Base-by-base conservation (phyloP, 495 filamentous ascomycete genomes). In the Hypoxylon crocopeplum region DNA sequence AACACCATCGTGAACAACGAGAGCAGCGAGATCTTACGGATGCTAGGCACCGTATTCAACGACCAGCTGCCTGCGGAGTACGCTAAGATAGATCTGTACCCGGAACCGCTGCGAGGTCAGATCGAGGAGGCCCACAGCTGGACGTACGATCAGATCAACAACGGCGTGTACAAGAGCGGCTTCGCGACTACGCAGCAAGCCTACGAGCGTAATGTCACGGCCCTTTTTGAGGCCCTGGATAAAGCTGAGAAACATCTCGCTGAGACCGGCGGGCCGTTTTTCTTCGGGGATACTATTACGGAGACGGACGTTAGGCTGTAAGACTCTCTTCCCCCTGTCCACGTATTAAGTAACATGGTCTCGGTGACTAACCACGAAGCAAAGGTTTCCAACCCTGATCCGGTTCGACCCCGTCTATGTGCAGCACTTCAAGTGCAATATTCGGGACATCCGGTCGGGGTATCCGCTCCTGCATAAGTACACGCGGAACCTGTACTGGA, bases 351-450 rank as follows among this genome's bases (percentile, higher is more conserved):
- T 10, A 5, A 38, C 32, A 5, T n/a, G 8, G 15, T 12, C 32
- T 5, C 3, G 6, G 5, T 27, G 30, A 37, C 41, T 37, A 48
- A 48, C 29, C 7, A 0, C 13, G 17, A 7, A 29, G 1, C 2
- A 36, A 20, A 72, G 67, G n/a, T 94, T 84, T 77, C 89, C 90
- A 2, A 96, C 92, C 4, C 86, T 96, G 40, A 75, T 93, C 50
- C 84, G 92, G 25, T 96, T 96, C 74, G 92, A 96, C 64, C 79
- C 84, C 10, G 90, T 94, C 33, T 96, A 96, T 64, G 91, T 95
- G 3, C 91, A 94, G 79, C 90, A 95, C 72, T 97, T 97, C 79
- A 96, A 96, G 78, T 92, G 88, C 69, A 97, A 97, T 69, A 71
- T 96, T 32, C 80, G 86, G 6, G 90, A 91, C 74, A 95, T 97